Base-by-base conservation (phyloP, 441 rosid genomes). In the Pelargonium myrrhifolium region DNA sequence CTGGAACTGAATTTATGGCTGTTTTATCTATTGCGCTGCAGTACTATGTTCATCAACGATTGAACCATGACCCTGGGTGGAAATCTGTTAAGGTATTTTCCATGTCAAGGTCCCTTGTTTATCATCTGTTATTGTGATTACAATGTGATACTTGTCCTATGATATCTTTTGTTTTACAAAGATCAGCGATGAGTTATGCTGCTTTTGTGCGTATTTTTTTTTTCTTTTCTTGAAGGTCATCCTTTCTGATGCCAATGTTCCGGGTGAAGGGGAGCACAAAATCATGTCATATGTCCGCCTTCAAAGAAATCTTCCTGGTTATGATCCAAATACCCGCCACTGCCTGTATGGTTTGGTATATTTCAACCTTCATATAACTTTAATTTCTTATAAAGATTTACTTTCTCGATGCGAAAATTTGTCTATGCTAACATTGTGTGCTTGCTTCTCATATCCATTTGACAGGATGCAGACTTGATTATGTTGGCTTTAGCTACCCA, bases 191-290 rank as follows among this genome's bases (percentile, higher is more conserved):
- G 49, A 45, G 9, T 65, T 35, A 53, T 71, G 68, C 68, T 62
- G 56, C 68, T n/a, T 69, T 67, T 74, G 26, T 71, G 78, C 69
- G 45, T 72, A 39, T 37, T 67, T 72, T 73, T 66, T n/a, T n/a
- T n/a, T n/a, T n/a, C n/a, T 39, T 22, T 74, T 77, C 71, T 68
- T 75, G 78, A 72, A 94, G 99, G 98, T 94, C 72, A 86, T 94
- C 68, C 97, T 94, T 63, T 94, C 98, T 47, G 98, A 94, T 79
- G 98, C 98, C 70, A 94, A 94, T 83, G 96, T 89, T 78, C 99
- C 99, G 51, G 97, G 99, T 74, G 99, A 94, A 84, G 99, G 99
- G 78, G 99, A 94, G 80, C 99, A 94, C 80, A 92, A 94, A 79
- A 78, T 92, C 69, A 88, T 94, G 90, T 92, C 97, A 3, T 94